Percentiles rank a stretch among this genome's conserved stretches.
Conservation (phyloP, 140 eudicot genomes). For the Stevia rebaudiana region DNA sequence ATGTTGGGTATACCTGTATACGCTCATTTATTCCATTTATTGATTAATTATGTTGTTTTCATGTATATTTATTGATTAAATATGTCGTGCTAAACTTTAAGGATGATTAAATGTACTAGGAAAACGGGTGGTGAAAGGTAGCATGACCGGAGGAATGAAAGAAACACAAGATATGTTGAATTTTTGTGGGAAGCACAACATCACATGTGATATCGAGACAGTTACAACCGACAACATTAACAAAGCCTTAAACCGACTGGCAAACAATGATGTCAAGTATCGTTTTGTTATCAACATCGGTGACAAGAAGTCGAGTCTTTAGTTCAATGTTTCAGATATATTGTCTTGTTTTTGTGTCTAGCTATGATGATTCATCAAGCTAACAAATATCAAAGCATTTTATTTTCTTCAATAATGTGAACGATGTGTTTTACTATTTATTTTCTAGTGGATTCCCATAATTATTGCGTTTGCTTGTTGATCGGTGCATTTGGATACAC, state of each 20-base stretch:
- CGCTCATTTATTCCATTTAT: too few species aligned
- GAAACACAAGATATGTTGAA: constrained; percentile 92
- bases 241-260: constrained; percentile 59
- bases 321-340: not conserved
- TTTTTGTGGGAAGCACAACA: constrained; percentile 66
- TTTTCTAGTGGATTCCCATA: not conserved
- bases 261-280: constrained; percentile 72
- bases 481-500: too few species aligned
- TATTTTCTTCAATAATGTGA: not conserved
- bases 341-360: not conserved
- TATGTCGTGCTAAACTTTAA: not conserved
- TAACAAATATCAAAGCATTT: not conserved
- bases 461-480: too few species aligned
- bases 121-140: constrained; percentile 73
- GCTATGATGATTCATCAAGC: not conserved
- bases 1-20: too few species aligned
- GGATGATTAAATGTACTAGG: constrained; percentile 31
- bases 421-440: not conserved
- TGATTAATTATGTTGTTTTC: not conserved
- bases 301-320: constrained; percentile 28
- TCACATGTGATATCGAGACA: constrained; percentile 66
- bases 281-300: constrained; percentile 75
- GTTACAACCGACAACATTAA: constrained; percentile 52
- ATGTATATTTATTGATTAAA: not conserved
- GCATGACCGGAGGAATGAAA: constrained; percentile 77